Evolutionary conservation across 2,329 filamentous ascomycete species (phyloP), one percentile per base, ranked within the genome.

Genomic region (Calonectria fujianensis): DNA sequence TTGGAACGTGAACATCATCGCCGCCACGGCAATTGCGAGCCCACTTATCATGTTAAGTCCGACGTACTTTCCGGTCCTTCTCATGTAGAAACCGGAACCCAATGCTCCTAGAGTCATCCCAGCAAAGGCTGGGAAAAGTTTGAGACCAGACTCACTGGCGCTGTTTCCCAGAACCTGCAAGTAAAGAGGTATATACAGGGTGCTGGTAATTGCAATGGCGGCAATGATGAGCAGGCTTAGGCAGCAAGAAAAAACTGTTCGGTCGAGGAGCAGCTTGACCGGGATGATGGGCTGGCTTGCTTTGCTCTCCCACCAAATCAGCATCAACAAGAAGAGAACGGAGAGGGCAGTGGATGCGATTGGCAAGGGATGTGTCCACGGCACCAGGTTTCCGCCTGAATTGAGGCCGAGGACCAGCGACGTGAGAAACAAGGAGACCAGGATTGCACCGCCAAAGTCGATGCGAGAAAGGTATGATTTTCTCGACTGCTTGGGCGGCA

Each of bases 161-260:
- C 91, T 91, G 69, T 92, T 86, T 7, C 93, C 93, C 31, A 91
- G 90, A 2, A 94, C 90, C 82, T 96, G 51, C 10, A 54, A 20
- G 18, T 20, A 54, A 9, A 54, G 16, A 54, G 51, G 94, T 76
- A 96, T 93, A 85, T 94, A 96, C 11, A 97, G 87, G 0, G 95
- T 94, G 0, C 93, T 87, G 82, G 96, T 96, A 84, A 95, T 95
- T 57, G 95, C 85, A 20, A 91, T 86, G 92, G 95, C 96, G 16
- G 93, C 94, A 73, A 88, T 88, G 76, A 95, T 91, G 86, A 94
- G 91, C 79, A 95, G 96, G 5, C 92, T 92, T 64, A 95, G 83
- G 81, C 94, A 96, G 11, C 93, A 92, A 0, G 92, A 88, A 57
- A 92, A 86, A 1, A 96, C 92, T 0, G 94, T 96, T 54, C 93